A percentile compares a stretch with the other conserved stretches of the same genome.
phyloP scores from a whole-genome alignment of 176 grass and related monocot species.

The Aegilops longissima region DNA sequence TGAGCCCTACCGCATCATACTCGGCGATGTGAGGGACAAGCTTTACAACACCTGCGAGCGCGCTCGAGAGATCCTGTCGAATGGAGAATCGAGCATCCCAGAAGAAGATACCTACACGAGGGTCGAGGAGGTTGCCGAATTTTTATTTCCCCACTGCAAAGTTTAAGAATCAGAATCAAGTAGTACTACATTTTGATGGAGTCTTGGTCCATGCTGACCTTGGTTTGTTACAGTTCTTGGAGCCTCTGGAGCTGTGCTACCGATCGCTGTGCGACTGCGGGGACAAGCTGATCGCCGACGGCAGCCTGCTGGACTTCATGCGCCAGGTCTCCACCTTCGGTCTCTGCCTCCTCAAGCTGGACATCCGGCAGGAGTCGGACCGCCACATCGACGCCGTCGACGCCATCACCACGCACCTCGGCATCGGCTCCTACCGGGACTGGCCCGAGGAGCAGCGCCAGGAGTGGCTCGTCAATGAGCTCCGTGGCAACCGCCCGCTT shows the following conservation, averaged over 20 bases:
- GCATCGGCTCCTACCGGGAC: constrained; percentile 69
- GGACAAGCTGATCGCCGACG: constrained; percentile 64
- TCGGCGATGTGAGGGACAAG: constrained; percentile 74
- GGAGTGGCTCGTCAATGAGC: constrained; percentile 74
- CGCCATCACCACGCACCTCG: constrained; percentile 68
- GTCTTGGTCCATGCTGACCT: neutral
- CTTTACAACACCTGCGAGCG: constrained; percentile 80
- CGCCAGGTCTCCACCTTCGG: constrained; percentile 79
- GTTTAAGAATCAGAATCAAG: neutral
- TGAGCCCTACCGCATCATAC: constrained; percentile 75
- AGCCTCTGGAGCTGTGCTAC: constrained; percentile 84
- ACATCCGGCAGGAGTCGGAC: constrained; percentile 87
- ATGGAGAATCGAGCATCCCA: constrained; percentile 49
- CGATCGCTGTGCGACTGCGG: constrained; percentile 71
- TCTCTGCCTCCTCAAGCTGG: constrained; percentile 66
- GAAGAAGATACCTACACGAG: constrained; percentile 53
- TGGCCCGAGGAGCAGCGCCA: constrained; percentile 71
- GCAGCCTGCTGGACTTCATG: constrained; percentile 73
- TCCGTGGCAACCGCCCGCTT: constrained; percentile 60
- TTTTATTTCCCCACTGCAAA: neutral
- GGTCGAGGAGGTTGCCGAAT: constrained; percentile 50
- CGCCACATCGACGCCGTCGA: constrained; percentile 65
- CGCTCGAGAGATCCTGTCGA: constrained; percentile 54
- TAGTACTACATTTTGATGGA: neutral
- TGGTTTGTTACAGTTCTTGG: constrained; percentile 50